A percentile compares a stretch with the other conserved stretches of the same genome.
Conservation (phyloP, 192 early-diverging fungal species). For the Phycomyces nitens region DNA sequence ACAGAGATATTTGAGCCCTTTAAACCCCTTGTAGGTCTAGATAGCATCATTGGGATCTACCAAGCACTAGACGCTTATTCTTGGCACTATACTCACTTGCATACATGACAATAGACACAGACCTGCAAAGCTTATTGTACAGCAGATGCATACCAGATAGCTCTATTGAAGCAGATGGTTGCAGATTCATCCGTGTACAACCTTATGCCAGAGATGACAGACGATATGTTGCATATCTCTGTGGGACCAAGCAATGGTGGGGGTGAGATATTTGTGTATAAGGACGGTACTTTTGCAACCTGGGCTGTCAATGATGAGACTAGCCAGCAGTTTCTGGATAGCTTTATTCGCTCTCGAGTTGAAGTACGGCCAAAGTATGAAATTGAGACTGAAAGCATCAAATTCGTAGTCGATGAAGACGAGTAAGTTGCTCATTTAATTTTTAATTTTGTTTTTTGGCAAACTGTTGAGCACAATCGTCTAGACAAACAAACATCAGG, state of each 20-base stretch:
- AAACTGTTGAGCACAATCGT: too few relatives aligned
- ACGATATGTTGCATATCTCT: background rate
- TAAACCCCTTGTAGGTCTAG: background rate
- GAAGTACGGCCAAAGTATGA: background rate
- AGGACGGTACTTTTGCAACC: background rate
- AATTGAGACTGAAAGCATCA: background rate
- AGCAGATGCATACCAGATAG: background rate
- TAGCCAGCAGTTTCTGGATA: background rate
- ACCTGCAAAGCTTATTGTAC: background rate
- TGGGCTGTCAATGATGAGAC: background rate
- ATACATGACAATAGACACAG: background rate
- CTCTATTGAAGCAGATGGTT: background rate
- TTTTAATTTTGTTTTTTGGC: background rate
- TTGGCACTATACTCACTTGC: too few relatives aligned
- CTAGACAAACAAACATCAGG: background rate
- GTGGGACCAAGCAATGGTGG: background rate
- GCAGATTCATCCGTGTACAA: background rate
- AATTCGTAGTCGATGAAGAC: background rate
- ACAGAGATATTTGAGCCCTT: background rate
- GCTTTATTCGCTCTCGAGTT: background rate
- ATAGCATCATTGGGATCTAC: too few relatives aligned
- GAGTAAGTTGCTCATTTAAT: constrained; percentile 1
- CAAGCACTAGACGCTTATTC: too few relatives aligned
- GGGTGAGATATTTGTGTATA: background rate
- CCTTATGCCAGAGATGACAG: background rate